Evolutionary conservation across 2,329 filamentous ascomycete species (phyloP), one percentile per base, ranked within the genome.

Genomic region (Fusarium burgessii): DNA sequence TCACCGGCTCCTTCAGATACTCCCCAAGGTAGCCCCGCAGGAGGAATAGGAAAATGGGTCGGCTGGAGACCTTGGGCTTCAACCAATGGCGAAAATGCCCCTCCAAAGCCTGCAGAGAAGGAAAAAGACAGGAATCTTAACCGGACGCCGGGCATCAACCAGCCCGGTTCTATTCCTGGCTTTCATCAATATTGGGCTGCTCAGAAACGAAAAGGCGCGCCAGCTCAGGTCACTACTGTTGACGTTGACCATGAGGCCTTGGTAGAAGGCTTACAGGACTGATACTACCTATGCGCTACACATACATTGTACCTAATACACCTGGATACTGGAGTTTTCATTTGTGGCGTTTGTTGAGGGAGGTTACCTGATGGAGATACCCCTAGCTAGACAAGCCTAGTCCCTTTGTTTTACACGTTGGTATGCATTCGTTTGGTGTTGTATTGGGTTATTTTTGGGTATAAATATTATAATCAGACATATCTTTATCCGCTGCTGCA

Each of bases 101-200:
- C 67, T 10, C 50, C 73, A 2, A 76, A 74, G n/a, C 43, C 71
- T 12, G 38, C 68, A 29, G 62, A 75, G 5, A 72, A 68, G n/a
- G 71, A 82, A 62, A 80, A 74, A 62, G 79, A 82, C 33, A 78
- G 78, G 59, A 80, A 82, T 14, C 57, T 81, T 36, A 83, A 83
- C 45, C 85, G 93, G 45, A 81, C 87, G 7, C 88, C 92, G 2
- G 93, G 93, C 0, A 93, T 96, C 77, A 96, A 96, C 75, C 93
- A 95, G 77, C 86, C 88, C 2, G 93, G 93, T 0, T 86, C 89
- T 0, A 91, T 96, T 45, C 89, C 92, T 1, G 93, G 93, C 0
- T 92, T 95, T 70, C 85, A 89, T 29, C 84, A 88, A 59, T 89
- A 87, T 71, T 84, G 85, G 79, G 81, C 83, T 4, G 80, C 83